Conservation (phyloP, 108 stramenopile genomes). For the Nannochloropsis gaditana region DNA sequence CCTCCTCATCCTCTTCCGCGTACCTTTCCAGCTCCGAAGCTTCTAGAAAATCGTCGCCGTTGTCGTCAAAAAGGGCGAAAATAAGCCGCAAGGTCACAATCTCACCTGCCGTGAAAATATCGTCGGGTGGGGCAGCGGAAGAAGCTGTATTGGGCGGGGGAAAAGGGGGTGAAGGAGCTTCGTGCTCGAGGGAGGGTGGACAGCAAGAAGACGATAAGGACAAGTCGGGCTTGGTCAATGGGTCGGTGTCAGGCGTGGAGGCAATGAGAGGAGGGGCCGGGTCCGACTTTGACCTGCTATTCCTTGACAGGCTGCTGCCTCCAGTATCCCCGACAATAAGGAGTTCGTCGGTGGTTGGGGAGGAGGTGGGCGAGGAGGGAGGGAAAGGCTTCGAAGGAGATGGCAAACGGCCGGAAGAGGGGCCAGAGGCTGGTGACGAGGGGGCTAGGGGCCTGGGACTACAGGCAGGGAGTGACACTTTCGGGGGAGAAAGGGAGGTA, state of each 20-base stretch:
- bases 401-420: neutral
- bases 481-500: neutral
- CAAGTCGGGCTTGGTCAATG: too few species aligned
- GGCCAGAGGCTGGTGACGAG: too few species aligned
- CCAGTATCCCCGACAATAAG: neutral
- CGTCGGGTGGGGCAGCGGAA: neutral
- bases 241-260: too few species aligned
- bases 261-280: too few species aligned
- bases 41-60: slow-evolving; percentile 26
- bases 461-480: too few species aligned
- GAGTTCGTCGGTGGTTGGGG: neutral
- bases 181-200: too few species aligned
- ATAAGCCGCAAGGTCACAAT: slow-evolving; percentile 46
- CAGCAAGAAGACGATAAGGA: too few species aligned
- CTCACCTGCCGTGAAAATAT: slow-evolving; percentile 44
- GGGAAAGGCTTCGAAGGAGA: neutral
- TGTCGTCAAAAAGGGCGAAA: slow-evolving; percentile 43
- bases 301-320: neutral
- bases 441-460: too few species aligned
- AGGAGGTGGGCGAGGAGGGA: neutral
- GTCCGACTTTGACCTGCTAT: neutral
- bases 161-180: too few species aligned
- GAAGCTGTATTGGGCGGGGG: neutral
- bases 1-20: neutral
- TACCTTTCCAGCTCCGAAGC: neutral